These are phyloP conservation scores for Lepiota venenata DNA, from an alignment of 768 basidiomycete species.

Conservation along the genomic window DNA sequence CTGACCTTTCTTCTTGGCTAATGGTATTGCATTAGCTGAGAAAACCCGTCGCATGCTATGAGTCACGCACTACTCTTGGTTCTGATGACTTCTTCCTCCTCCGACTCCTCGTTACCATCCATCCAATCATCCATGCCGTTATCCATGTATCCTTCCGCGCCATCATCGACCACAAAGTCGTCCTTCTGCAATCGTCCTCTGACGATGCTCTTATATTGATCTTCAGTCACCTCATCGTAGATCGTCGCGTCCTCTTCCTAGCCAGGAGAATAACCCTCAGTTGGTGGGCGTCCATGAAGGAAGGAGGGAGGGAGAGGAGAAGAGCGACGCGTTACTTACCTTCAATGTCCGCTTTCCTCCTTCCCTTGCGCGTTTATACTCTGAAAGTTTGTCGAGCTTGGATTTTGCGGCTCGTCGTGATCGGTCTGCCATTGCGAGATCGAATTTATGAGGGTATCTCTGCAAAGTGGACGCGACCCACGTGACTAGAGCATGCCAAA, in stretches of 20 bases:
- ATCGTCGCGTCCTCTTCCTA: conserved; percentile 62
- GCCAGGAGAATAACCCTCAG: neutral
- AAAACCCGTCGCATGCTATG: conserved; percentile 23
- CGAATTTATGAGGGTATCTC: neutral
- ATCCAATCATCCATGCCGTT: conserved; percentile 97
- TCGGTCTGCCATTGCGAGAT: conserved; percentile 32
- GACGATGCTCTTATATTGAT: conserved; percentile 85
- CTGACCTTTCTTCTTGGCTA: conserved; percentile 42
- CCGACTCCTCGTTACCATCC: conserved; percentile 42
- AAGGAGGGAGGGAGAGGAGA: too few species aligned
- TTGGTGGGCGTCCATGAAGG: conserved; percentile 2
- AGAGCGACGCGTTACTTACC: conserved; percentile 40
- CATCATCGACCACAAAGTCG: conserved; percentile 97
- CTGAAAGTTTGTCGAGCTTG: conserved; percentile 50
- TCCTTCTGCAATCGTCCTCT: conserved; percentile 76
- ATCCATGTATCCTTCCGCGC: conserved; percentile 87
- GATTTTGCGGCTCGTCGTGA: conserved; percentile 36
- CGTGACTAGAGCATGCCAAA: too few species aligned
- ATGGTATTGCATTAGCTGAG: neutral
- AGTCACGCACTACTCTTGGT: conserved; percentile 39
- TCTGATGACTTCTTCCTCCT: conserved; percentile 43
- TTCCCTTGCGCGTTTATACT: conserved; percentile 56
- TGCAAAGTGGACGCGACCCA: neutral
- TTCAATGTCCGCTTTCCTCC: conserved; percentile 58
- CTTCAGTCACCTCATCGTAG: conserved; percentile 90